Evolutionary conservation across 2,329 filamentous ascomycete species (phyloP).

Genomic region (Neurospora sp.): DNA sequence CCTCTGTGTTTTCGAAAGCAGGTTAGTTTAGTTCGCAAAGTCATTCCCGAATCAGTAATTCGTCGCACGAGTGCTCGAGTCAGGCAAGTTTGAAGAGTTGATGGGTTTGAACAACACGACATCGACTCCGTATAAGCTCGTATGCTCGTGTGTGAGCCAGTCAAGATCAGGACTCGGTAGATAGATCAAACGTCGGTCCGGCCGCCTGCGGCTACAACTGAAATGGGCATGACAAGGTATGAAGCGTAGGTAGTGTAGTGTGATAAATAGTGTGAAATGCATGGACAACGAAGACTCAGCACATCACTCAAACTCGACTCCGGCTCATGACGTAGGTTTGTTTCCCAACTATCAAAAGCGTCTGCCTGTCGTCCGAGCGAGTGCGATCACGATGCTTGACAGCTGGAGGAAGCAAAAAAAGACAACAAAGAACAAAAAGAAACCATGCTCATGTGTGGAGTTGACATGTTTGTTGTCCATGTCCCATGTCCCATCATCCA

Average conservation of each 20-base stretch:
- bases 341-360: not conserved
- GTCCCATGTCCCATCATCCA: not conserved
- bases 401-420: not conserved
- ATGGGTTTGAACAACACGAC: not conserved
- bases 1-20: slow-evolving; percentile 28
- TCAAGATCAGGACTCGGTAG: not conserved
- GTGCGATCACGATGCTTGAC: not conserved
- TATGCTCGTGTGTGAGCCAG: not conserved
- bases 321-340: not conserved
- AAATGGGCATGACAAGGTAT: not conserved
- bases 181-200: not conserved
- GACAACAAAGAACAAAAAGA: not conserved
- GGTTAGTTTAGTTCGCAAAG: not conserved
- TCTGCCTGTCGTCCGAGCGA: not conserved
- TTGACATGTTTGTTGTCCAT: not conserved
- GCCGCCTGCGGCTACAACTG: not conserved
- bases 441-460: not conserved
- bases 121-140: not conserved
- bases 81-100: not conserved
- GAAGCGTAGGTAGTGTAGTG: not conserved
- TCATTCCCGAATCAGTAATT: not conserved
- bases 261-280: not conserved
- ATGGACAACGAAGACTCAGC: not conserved
- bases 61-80: not conserved
- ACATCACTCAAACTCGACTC: not conserved